Percentiles rank a stretch among this genome's conserved stretches.
Conservation (phyloP, 176 grass and related monocot genomes). For the Rhynchospora tenuis region DNA sequence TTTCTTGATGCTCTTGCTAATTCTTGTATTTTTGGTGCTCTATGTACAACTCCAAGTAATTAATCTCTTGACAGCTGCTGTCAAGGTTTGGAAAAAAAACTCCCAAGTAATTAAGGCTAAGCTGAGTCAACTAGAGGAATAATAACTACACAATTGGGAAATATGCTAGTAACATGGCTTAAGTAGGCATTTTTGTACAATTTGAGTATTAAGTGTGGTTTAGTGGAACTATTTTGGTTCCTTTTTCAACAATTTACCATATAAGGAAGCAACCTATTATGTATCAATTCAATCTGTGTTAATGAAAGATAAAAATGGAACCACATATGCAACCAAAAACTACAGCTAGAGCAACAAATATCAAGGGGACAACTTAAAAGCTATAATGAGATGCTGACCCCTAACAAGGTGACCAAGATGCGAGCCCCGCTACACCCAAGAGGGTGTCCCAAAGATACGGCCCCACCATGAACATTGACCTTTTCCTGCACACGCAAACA, state of each 20-base stretch:
- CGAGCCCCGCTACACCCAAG: conserved; percentile 90
- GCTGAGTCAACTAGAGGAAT: neutral
- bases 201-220: neutral
- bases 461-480: conserved; percentile 88
- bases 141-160: conserved; percentile 3
- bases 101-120: neutral
- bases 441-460: conserved; percentile 86
- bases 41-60: neutral
- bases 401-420: conserved; percentile 79
- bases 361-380: neutral
- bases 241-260: neutral
- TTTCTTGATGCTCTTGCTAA: neutral
- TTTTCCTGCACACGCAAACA: conserved; percentile 56
- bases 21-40: neutral
- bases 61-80: too few relatives aligned
- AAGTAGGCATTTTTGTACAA: neutral
- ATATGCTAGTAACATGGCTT: neutral
- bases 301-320: neutral
- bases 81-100: too few relatives aligned
- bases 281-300: neutral
- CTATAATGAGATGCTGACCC: conserved; percentile 43
- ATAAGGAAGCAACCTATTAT: neutral
- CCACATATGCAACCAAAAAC: neutral
- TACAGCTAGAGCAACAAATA: neutral
- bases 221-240: neutral